phyloP scores from a whole-genome alignment of 306 rosid genomes.

The Ochetophila trinervis region DNA sequence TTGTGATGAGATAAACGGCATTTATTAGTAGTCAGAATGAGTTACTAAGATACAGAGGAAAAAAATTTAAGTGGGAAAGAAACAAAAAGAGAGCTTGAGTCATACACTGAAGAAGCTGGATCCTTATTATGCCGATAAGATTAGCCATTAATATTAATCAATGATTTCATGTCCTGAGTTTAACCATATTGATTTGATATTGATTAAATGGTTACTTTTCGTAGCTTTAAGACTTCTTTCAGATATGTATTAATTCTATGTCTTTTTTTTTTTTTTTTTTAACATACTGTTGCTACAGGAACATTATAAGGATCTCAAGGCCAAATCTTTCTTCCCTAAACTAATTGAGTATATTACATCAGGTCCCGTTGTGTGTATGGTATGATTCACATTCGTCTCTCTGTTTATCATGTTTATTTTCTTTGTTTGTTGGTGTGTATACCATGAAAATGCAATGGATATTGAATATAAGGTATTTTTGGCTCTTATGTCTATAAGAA shows the following conservation, averaged over 20 bases:
- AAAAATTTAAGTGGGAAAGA: too few relatives aligned
- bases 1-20: not conserved
- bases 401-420: not conserved
- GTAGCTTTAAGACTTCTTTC: not conserved
- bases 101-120: not conserved
- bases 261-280: not conserved
- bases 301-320: slow-evolving; percentile 87
- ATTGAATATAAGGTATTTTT: slow-evolving; percentile 8
- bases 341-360: slow-evolving; percentile 86
- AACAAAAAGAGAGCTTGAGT: not conserved
- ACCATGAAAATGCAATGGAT: slow-evolving; percentile 4
- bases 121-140: not conserved
- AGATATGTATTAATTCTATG: not conserved
- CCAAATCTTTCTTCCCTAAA: slow-evolving; percentile 77
- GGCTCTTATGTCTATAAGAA: slow-evolving; percentile 4
- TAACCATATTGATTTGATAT: slow-evolving; percentile 8
- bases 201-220: not conserved
- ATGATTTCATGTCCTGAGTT: slow-evolving; percentile 6
- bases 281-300: slow-evolving; percentile 54
- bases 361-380: slow-evolving; percentile 98
- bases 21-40: not conserved
- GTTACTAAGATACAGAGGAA: not conserved
- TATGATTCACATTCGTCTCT: slow-evolving; percentile 28
- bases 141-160: not conserved
- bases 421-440: not conserved